Evolutionary conservation across 1,139 yeast species (phyloP), one percentile per base, ranked within the genome.

Genomic region (Debaryomyces nepalensis): DNA sequence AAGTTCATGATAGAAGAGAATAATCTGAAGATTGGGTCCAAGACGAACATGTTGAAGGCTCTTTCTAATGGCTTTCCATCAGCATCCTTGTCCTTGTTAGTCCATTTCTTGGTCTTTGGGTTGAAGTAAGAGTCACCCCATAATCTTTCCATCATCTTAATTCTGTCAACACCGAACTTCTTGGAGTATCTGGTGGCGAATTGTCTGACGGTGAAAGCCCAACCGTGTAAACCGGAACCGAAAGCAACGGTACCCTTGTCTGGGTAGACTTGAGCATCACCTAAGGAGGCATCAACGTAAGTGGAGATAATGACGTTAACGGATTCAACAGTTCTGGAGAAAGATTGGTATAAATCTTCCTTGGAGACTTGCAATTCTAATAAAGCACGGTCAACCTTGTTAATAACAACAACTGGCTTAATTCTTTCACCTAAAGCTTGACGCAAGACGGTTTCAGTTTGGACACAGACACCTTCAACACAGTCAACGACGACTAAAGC

Each of bases 101-200:
- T 79, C 99, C 99, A 93, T 81, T 93, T 93, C 88, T 91, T 93
- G 77, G 98, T 93, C 89, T 91, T 93, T 77, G 99, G 97, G 91
- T 93, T 93, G 86, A 93, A 93, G 95, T 80, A 93, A 76, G 96
- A 87, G 82, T 93, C 98, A 78, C 99, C 99, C 99, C 99, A 93
- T 76, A 93, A 86, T 82, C 98, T 87, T 76, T 88, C 93, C 97
- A 89, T 88, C 97, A 93, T 90, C 88, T 93, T 93, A 54, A 70
- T 60, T 75, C 88, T 84, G 88, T 91, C 98, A 70, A 93, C 98
- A 89, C 99, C 99, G 73, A 93, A 93, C 81, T 93, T 93, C 90
- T 91, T 90, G 73, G 97, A 84, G 85, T 93, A 93, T 81, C 96
- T 89, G 78, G 80, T 77, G 67, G 99, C 99, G 64, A 93, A 93